Evolutionary conservation across 148 eudicot species (phyloP), one percentile per base, ranked within the genome.

Genomic region (Nepenthes mirabilis): DNA sequence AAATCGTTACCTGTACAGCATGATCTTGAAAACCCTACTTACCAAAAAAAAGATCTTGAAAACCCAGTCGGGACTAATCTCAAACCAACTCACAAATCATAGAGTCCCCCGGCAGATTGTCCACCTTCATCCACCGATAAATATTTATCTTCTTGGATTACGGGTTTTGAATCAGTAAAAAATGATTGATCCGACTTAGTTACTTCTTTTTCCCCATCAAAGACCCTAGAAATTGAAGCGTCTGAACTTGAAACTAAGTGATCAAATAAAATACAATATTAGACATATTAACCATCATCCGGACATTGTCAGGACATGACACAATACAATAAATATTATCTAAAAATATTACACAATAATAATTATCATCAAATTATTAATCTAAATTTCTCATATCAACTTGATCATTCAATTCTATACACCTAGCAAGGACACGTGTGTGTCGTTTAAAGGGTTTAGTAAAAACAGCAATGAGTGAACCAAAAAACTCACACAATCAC

Each of bases 81-180:
- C 4, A 95, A 72, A 62, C 70, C 1, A 82, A 62, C 67, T 84
- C 74, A 51, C 97, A 90, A 54, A 90, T 73, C 88, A 84, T 77
- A 1, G 58, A 71, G 70, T 69, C 80, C 88, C 7, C 61, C 68
- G 9, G 52, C 34, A 35, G 68, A 68, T 37, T 83, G 84, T 43
- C 74, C 79, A 40, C 61, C 81, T 64, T 80, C 88, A 0, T 68
- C 83, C 83, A 80, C 79, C 33, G 70, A 55, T 2, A 33, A 58
- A 60, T 68, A 73, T 49, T 64, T 56, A 11, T 33, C 35, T 43
- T 37, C 58, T 55, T 55, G 58, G 52, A 49, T 49, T n/a, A n/a
- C 0, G 52, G n/a, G 12, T 35, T n/a, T n/a, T 6, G 11, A 45
- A 11, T 5, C 6, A 0, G 8, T 45, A 11, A 45, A 45, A 5